phyloP scores from a whole-genome alignment of 2,329 filamentous ascomycete genomes.

The Rutstroemia sp. region DNA sequence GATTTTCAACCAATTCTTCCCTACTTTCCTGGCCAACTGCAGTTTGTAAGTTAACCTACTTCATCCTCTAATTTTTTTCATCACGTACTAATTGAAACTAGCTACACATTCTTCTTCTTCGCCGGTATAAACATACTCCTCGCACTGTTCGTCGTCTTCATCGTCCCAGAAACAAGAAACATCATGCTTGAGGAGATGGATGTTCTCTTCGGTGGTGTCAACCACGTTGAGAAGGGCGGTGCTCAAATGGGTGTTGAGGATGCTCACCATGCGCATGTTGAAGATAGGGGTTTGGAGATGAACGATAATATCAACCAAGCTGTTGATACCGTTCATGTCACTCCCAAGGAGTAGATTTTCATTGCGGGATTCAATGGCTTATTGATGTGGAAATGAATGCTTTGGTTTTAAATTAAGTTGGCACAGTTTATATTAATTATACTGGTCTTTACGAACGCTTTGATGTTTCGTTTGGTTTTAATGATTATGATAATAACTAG shows the following conservation, averaged over 20 bases:
- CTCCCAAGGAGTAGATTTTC: too few relatives aligned
- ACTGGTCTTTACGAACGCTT: too few relatives aligned
- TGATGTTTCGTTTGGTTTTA: too few relatives aligned
- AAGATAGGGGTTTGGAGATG: neutral
- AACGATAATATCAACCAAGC: neutral
- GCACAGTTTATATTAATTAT: too few relatives aligned
- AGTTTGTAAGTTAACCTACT: conserved; percentile 29
- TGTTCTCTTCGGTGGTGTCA: conserved; percentile 39
- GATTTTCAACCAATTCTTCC: conserved; percentile 65
- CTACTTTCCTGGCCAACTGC: conserved; percentile 53
- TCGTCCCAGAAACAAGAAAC: conserved; percentile 48
- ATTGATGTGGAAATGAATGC: too few relatives aligned
- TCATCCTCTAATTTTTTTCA: neutral
- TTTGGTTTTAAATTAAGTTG: too few relatives aligned
- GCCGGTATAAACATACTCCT: conserved; percentile 40
- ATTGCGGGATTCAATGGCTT: too few relatives aligned
- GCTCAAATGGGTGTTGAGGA: conserved; percentile 23
- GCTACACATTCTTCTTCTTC: conserved; percentile 42
- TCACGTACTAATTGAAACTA: conserved; percentile 3
- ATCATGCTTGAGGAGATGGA: conserved; percentile 49
- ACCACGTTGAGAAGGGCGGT: conserved; percentile 27
- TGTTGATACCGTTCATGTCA: neutral
- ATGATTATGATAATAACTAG: too few relatives aligned
- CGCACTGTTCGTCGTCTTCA: conserved; percentile 43
- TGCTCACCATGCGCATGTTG: conserved; percentile 24